Percentiles rank a stretch among this genome's conserved stretches.
Conservation (phyloP, 179 eudicot genomes). For the Beta lomatogona region DNA sequence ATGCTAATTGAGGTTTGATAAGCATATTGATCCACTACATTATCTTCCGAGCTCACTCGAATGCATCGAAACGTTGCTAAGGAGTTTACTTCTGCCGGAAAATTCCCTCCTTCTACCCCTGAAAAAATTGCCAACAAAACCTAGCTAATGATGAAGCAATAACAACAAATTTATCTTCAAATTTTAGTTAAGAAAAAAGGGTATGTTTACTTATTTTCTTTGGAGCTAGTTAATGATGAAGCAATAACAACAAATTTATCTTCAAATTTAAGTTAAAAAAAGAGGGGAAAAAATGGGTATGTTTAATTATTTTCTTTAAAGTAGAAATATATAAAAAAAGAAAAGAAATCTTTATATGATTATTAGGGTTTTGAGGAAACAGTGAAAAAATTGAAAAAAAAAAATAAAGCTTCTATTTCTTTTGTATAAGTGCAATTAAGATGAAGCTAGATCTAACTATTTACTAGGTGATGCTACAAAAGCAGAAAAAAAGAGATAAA, state of each 20-base stretch:
- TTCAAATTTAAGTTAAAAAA: neutral
- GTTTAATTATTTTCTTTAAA: neutral
- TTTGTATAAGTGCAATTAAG: neutral
- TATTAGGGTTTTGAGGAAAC: conserved; percentile 30
- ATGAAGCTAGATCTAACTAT: conserved; percentile 18
- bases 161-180: too few relatives aligned
- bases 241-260: neutral
- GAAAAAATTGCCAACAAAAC: neutral
- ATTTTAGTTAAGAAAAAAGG: too few relatives aligned
- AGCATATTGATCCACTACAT: conserved; percentile 68
- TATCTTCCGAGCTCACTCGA: conserved; percentile 59
- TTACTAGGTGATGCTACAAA: conserved; percentile 12
- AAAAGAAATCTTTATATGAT: neutral
- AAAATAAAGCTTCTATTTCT: neutral
- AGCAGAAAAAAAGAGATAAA: neutral
- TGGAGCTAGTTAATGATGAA: neutral
- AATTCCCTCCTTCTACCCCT: conserved; percentile 44
- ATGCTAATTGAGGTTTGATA: conserved; percentile 65
- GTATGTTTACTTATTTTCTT: too few relatives aligned
- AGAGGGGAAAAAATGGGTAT: neutral
- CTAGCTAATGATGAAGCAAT: neutral
- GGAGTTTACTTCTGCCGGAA: conserved; percentile 58
- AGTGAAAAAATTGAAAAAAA: conserved; percentile 5
- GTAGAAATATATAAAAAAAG: neutral
- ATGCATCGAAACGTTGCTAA: conserved; percentile 67